Percentiles rank a stretch among this genome's conserved stretches.
Conservation (phyloP, 192 early-diverging fungal species). For the Jimgerdemannia lactiflua region DNA sequence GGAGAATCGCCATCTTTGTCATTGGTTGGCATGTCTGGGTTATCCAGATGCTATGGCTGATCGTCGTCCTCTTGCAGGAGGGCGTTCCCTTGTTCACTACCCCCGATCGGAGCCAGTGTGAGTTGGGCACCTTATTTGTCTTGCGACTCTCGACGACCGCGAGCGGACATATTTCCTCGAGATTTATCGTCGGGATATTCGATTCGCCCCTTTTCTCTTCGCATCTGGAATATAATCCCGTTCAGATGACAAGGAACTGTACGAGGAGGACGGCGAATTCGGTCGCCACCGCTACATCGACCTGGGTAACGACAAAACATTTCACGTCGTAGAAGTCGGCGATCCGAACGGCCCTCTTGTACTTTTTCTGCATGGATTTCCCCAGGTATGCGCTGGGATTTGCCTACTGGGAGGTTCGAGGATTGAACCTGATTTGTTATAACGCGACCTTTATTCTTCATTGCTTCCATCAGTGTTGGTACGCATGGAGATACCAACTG, state of each 20-base stretch:
- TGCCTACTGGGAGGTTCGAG: too few species aligned
- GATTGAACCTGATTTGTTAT: too few species aligned
- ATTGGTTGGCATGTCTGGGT: too few species aligned
- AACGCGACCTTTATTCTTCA: too few species aligned
- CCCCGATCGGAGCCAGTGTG: not conserved
- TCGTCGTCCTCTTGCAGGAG: not conserved
- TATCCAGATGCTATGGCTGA: not conserved
- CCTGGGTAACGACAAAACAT: slow-evolving; percentile 12
- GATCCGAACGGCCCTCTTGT: slow-evolving; percentile 14
- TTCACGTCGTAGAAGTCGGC: slow-evolving; percentile 18
- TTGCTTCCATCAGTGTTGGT: slow-evolving; percentile 27
- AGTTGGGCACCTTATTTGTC: not conserved
- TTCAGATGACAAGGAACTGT: slow-evolving; percentile 9
- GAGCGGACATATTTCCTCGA: not conserved
- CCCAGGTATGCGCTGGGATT: slow-evolving; percentile 5
- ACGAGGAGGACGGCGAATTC: slow-evolving; percentile 11
- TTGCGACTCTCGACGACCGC: too few species aligned
- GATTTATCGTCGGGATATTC: not conserved
- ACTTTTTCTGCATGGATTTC: slow-evolving; percentile 22
- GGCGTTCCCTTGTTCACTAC: not conserved
- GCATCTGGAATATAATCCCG: not conserved
- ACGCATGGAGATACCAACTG: slow-evolving; percentile 14
- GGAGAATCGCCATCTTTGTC: too few species aligned
- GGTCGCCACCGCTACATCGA: slow-evolving; percentile 11
- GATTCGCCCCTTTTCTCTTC: not conserved